These are phyloP conservation scores for Chrysoporthe austroafricana DNA, from an alignment of 2,329 filamentous ascomycete genomes.

Conservation along the genomic window DNA sequence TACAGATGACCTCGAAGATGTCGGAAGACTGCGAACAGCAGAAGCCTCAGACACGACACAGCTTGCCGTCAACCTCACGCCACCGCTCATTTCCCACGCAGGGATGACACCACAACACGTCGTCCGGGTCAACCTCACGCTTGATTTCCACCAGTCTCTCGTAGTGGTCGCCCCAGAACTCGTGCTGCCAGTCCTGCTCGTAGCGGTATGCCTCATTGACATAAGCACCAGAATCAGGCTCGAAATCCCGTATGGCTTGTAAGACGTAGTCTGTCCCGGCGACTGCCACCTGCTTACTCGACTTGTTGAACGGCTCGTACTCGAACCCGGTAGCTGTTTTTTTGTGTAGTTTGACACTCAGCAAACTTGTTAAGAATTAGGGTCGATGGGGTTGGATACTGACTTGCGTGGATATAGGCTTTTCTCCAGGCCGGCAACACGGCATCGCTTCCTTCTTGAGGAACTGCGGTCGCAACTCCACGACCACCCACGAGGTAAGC, in stretches of 20 bases:
- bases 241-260: slow-evolving; percentile 34
- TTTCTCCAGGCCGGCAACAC: no score
- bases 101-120: slow-evolving; percentile 45
- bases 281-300: background rate
- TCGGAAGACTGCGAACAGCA: background rate
- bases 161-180: slow-evolving; percentile 41
- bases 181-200: slow-evolving; percentile 31
- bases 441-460: no score
- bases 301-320: background rate
- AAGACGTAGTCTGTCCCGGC: background rate
- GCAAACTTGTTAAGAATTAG: no score
- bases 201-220: slow-evolving; percentile 35
- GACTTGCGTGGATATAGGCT: no score
- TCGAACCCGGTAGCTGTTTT: background rate
- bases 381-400: no score
- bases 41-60: slow-evolving; percentile 22
- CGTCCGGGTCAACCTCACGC: slow-evolving; percentile 40
- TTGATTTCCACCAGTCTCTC: slow-evolving; percentile 42
- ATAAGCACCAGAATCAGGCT: slow-evolving; percentile 34
- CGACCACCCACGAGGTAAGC: no score
- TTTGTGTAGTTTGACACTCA: background rate
- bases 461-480: no score
- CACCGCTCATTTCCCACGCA: slow-evolving; percentile 42
- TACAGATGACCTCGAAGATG: background rate
- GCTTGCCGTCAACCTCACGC: slow-evolving; percentile 28